Evolutionary conservation across 768 basidiomycete genomes (phyloP).

Genomic region (Hygrophoropsis aurantiaca): DNA sequence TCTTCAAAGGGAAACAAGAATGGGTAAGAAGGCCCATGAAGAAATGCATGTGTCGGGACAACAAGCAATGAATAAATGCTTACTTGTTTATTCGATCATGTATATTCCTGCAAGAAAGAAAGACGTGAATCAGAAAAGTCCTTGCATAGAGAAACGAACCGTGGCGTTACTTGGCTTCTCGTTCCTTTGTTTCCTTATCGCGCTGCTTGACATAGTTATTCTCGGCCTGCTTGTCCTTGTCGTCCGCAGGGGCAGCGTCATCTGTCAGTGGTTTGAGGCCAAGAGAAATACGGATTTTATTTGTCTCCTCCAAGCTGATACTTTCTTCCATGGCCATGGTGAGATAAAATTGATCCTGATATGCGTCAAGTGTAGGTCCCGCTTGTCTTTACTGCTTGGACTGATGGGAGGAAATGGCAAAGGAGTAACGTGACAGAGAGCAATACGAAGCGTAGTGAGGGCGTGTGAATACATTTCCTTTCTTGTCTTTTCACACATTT

Average conservation of each 20-base stretch:
- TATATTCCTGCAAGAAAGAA: conserved; percentile 55
- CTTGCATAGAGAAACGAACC: conserved; percentile 15
- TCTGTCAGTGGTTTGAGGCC: conserved; percentile 94
- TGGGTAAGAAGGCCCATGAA: conserved; percentile 18
- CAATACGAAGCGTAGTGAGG: too few species aligned
- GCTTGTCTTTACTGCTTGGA: too few species aligned
- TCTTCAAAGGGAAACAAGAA: conserved; percentile 2
- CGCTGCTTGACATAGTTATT: conserved; percentile 78
- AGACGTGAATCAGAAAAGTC: conserved; percentile 19
- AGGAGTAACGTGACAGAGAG: too few species aligned
- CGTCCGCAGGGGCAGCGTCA: conserved; percentile 66
- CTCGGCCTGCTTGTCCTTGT: conserved; percentile 83
- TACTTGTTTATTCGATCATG: conserved; percentile 84
- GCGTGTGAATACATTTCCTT: too few species aligned
- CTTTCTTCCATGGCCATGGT: conserved; percentile 79
- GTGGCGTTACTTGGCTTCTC: conserved; percentile 70
- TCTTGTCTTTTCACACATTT: too few species aligned
- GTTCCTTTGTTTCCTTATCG: conserved; percentile 67
- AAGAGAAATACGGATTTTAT: conserved; percentile 91
- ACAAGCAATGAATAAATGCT: conserved; percentile 51
- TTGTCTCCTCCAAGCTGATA: conserved; percentile 91
- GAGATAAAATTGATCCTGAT: conserved; percentile 5
- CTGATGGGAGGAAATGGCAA: too few species aligned
- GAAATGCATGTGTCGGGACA: too few species aligned
- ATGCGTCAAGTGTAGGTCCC: too few species aligned